Evolutionary conservation across 352 stramenopile genomes (phyloP).

Genomic region (Pythium brachiatum): DNA sequence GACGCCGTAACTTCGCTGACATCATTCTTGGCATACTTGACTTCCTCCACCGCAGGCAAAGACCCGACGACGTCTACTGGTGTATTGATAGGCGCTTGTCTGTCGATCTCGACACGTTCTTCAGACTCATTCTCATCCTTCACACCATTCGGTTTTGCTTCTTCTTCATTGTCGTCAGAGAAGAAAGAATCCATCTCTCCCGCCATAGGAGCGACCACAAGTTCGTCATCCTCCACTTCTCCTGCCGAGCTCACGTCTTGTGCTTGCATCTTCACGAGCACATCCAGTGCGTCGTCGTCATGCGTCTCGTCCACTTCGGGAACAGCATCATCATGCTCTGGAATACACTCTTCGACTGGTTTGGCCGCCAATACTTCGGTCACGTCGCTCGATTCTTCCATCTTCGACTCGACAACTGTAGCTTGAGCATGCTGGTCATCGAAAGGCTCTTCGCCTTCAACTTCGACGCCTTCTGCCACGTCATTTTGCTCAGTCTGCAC

Average conservation of each 20-base stretch:
- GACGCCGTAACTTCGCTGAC: not conserved
- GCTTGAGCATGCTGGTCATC: not conserved
- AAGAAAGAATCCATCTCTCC: slow-evolving; percentile 9
- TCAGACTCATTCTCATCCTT: not conserved
- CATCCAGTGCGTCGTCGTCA: not conserved
- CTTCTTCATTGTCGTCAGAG: not conserved
- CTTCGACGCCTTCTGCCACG: not conserved
- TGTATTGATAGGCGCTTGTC: no score
- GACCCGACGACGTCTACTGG: not conserved
- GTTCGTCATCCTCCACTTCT: not conserved
- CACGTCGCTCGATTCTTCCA: not conserved
- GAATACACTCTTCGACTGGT: not conserved
- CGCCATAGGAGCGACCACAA: not conserved
- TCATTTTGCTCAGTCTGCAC: not conserved
- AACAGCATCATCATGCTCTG: not conserved
- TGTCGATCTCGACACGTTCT: not conserved
- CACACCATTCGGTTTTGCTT: not conserved
- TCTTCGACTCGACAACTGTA: not conserved
- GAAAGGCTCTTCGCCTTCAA: not conserved
- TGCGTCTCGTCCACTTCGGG: not conserved
- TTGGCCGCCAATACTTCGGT: not conserved
- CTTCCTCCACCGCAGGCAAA: not conserved
- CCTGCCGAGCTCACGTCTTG: not conserved
- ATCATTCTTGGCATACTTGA: not conserved
- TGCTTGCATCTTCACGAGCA: not conserved